These are phyloP conservation scores for Venturia nashicola DNA, from an alignment of 2,329 filamentous ascomycete genomes.

Conservation along the genomic window DNA sequence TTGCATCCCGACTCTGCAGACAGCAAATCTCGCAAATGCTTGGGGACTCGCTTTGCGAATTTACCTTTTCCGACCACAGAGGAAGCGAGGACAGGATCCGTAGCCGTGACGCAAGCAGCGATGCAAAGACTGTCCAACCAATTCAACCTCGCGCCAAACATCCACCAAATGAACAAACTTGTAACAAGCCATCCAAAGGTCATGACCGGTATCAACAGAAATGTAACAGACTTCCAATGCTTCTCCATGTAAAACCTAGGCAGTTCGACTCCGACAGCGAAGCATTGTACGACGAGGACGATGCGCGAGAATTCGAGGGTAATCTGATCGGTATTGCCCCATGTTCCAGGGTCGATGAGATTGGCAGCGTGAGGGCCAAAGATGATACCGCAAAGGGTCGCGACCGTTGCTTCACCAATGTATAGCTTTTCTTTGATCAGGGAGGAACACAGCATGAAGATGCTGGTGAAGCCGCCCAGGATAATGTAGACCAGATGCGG, in stretches of 20 bases:
- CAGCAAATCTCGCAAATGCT: conserved; percentile 88
- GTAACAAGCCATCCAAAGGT: conserved; percentile 90
- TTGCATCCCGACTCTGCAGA: conserved; percentile 98
- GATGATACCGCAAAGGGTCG: conserved; percentile 76
- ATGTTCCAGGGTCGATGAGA: conserved; percentile 60
- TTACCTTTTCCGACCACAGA: conserved; percentile 98
- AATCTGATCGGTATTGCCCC: conserved; percentile 77
- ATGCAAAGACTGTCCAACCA: conserved; percentile 85
- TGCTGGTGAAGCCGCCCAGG: conserved; percentile 87
- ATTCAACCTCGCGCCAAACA: conserved; percentile 58
- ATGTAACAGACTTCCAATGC: conserved; percentile 86
- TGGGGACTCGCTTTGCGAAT: conserved; percentile 93
- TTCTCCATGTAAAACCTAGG: conserved; percentile 94
- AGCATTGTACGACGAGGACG: conserved; percentile 84
- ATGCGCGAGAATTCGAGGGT: conserved; percentile 84
- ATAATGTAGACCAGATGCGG: conserved; percentile 98
- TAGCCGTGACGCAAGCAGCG: conserved; percentile 91
- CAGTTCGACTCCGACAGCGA: conserved; percentile 81
- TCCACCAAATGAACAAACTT: conserved; percentile 89
- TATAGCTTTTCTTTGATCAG: conserved; percentile 98
- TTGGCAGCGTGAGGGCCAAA: conserved; percentile 78
- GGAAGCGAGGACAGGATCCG: conserved; percentile 90
- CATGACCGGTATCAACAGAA: conserved; percentile 91
- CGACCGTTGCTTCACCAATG: conserved; percentile 95
- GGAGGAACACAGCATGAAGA: conserved; percentile 97